Base-by-base conservation (phyloP, 306 rosid genomes). In the Corylus americana region DNA sequence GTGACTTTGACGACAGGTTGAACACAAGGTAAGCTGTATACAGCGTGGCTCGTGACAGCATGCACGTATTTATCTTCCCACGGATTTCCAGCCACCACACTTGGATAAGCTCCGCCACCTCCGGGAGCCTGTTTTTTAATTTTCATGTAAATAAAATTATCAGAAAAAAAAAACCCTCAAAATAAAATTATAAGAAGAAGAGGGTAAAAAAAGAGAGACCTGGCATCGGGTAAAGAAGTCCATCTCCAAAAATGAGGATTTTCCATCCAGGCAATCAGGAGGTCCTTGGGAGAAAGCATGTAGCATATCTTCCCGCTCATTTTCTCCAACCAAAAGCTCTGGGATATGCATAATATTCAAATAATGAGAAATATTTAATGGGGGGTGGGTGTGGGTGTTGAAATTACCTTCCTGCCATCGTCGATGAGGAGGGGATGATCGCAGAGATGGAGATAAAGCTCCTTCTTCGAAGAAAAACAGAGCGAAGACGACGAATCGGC, bases 31-130 rank as follows among this genome's bases (percentile, higher is more conserved):
- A 89, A 17, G 90, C 94, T 11, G 87, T 77, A 48, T 91, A 93
- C 48, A 63, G 0, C 0, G 98, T 93, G 1, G 76, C 44, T 0
- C 86, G 83, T 16, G 98, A 89, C 53, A 93, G 73, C 85, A 87
- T 76, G 18, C 76, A 0, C 3, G 75, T 82, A 17, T 73, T 82
- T 3, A 91, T 84, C 78, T 77, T 55, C 20, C 96, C 97, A 4
- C 86, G 79, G 20, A 93, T 87, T 78, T 93, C 94, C 62, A 91
- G 81, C 97, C 97, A 91, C n/a, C 97, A 91, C 62, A 91, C 97
- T 2, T 64, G 5, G 0, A 81, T 18, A 16, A 93, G 92, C 80
- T 89, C 89, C 0, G 92, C 98, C 54, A 87, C 89, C 86, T 91
- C 94, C 29, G 59, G 76, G 76, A 91, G 91, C 88, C 96, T 91